These are phyloP conservation scores for Auxenochlorella protothecoides DNA, from an alignment of 139 green algal genomes.

Conservation along the genomic window DNA sequence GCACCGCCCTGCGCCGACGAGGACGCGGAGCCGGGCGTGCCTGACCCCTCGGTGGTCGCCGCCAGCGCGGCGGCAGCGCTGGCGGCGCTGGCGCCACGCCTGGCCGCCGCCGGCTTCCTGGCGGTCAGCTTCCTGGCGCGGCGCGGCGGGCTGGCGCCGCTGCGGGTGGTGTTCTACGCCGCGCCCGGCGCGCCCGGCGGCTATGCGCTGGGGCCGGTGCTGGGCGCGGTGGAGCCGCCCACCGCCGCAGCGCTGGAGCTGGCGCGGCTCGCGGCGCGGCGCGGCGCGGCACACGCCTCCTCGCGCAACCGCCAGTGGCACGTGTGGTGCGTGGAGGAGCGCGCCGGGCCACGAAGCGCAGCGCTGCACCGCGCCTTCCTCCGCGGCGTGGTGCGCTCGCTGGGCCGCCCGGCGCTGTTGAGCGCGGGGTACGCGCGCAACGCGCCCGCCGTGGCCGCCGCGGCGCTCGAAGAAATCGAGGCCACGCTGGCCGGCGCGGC, in stretches of 20 bases:
- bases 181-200: slow-evolving; percentile 2
- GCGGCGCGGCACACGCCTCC: slow-evolving; percentile 33
- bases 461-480: slow-evolving; percentile 68
- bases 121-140: slow-evolving; percentile 33
- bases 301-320: slow-evolving; percentile 89
- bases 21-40: neutral
- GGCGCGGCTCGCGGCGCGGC: slow-evolving; percentile 34
- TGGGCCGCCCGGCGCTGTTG: slow-evolving; percentile 46
- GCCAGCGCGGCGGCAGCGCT: slow-evolving; percentile 20
- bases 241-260: slow-evolving; percentile 71
- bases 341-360: slow-evolving; percentile 25
- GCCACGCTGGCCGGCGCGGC: slow-evolving; percentile 46
- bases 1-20: slow-evolving; percentile 4
- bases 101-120: slow-evolving; percentile 22
- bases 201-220: slow-evolving; percentile 35
- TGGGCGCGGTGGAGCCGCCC: slow-evolving; percentile 43
- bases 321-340: slow-evolving; percentile 64
- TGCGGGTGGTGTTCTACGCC: slow-evolving; percentile 39
- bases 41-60: slow-evolving; percentile 16
- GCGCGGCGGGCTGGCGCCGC: slow-evolving; percentile 27
- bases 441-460: slow-evolving; percentile 40
- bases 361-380: slow-evolving; percentile 73
- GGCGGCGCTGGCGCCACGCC: slow-evolving; percentile 1
- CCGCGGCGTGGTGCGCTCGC: slow-evolving; percentile 58
- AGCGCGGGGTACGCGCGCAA: slow-evolving; percentile 59